These are phyloP conservation scores for Cenchrus americanus DNA, from an alignment of 176 grass and related monocot species.

Conservation along the genomic window DNA sequence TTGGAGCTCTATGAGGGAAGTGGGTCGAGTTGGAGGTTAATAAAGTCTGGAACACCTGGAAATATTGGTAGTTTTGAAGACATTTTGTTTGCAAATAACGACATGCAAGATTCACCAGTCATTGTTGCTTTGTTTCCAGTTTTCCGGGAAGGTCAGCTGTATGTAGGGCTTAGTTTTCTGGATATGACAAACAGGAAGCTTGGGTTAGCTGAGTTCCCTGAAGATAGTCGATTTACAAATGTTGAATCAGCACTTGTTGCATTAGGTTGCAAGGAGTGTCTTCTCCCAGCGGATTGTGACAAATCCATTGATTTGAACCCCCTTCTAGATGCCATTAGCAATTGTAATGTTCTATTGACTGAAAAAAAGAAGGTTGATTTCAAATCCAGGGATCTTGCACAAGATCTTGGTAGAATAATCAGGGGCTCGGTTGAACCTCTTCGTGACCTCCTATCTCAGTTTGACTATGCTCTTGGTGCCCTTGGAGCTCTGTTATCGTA, in stretches of 20 bases:
- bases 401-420: constrained; percentile 92
- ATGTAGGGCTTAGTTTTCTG: constrained; percentile 85
- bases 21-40: constrained; percentile 88
- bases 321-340: constrained; percentile 71
- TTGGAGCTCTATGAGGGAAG: constrained; percentile 94
- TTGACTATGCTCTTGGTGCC: constrained; percentile 79
- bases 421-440: constrained; percentile 90
- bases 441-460: constrained; percentile 82
- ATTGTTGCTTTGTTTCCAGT: constrained; percentile 79
- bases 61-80: constrained; percentile 98
- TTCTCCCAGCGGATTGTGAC: constrained; percentile 75
- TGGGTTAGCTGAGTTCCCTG: constrained; percentile 85
- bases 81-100: constrained; percentile 95
- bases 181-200: constrained; percentile 89
- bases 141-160: constrained; percentile 69
- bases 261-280: constrained; percentile 94
- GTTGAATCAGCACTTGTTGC: constrained; percentile 86
- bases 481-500: constrained; percentile 84
- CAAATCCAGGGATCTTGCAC: constrained; percentile 83
- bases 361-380: constrained; percentile 90
- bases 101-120: constrained; percentile 92
- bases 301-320: constrained; percentile 77
- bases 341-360: constrained; percentile 77
- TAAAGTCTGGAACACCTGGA: constrained; percentile 91
- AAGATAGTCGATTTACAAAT: constrained; percentile 93